Base-by-base conservation (phyloP, 192 early-diverging fungal species). In the Entophlyctis luteolus region DNA sequence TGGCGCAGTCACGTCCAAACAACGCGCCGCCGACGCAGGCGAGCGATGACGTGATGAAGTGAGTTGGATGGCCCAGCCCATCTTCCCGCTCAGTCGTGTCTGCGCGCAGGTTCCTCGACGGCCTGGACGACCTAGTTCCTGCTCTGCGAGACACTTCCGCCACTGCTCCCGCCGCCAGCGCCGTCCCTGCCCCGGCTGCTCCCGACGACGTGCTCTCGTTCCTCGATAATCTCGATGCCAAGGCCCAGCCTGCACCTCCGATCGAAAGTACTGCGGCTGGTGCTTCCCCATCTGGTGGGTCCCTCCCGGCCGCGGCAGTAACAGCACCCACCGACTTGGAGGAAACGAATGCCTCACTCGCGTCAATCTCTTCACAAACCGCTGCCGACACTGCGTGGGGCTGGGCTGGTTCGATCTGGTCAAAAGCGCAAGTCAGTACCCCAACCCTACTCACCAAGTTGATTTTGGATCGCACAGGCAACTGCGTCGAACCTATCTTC, bases 121-220 rank as follows among this genome's bases (percentile, higher is more conserved):
- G 55, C 27, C 36, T 69, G 25, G 55, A 59, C 56, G 55, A 56
- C 42, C 14, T 56, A 8, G 54, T 49, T 36, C n/a, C 36, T 1
- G 27, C 55, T 22, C 65, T 25, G 27, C 56, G 16, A 18, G 22
- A 36, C 25, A 50, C 48, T 4, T 45, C 14, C 2, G 28, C 62
- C 14, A 27, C 8, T 4, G 23, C 18, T 22, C 33, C 47, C 4
- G 4, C 47, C 28, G 48, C 55, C 28, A 56, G 29, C 6, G 62
- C 23, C 14, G 25, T 16, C 20, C 14, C 62, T 25, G n/a, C 6
- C 46, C 18, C 38, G 50, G 47, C 29, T 10, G 39, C 39, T 16
- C 22, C 35, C 20, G 48, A 18, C 12, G 78, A 76, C 37, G 75
- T 80, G 14, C 62, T 80, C 10, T 72, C 60, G 55, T 80, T 80